Evolutionary conservation across 805 yeast genomes (phyloP), one percentile per base, ranked within the genome.

Genomic region (Candida nonsorbophila): DNA sequence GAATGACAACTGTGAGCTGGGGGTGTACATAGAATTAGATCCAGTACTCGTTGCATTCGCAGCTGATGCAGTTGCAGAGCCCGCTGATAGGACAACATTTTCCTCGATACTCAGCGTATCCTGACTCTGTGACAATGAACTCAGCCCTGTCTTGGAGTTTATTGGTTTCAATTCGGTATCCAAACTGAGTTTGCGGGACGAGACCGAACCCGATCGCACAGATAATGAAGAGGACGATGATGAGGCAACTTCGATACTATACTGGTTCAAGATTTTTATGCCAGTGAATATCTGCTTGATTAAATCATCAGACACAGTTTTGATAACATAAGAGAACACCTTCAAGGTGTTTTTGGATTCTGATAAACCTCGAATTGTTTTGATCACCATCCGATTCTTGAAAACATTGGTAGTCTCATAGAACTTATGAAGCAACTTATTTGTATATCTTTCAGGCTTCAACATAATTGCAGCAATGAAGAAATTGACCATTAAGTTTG

Each of bases 381-480:
- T 58, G 7, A 62, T 46, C 9, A 49, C 36, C 14, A 50, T 37
- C 22, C 36, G 33, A 19, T 51, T 57, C 22, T 40, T 41, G 27
- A 56, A 30, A 27, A 47, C 51, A 8, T 46, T 51, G 20, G 36
- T 42, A 15, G 40, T 30, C 12, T 47, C 47, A 20, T 42, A 34
- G 25, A 52, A 56, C 19, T 39, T 47, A 4, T 37, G 32, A 12
- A 51, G 33, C 16, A 64, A 38, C 1, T 44, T 22, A 10, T 47
- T 43, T 8, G 42, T 30, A 38, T 62, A 62, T 29, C 41, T 48
- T 5, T 47, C 49, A 1, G 67, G 63, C 27, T 55, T 49, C 21
- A 62, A 36, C 38, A 54, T 42, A 5, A 59, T 47, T 5, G 69
- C 68, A 5, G 63, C 56, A 1, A 56, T 47, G 32, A 44, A 58